phyloP scores from a whole-genome alignment of 305 asterid genomes.

The Solanum hybrid region DNA sequence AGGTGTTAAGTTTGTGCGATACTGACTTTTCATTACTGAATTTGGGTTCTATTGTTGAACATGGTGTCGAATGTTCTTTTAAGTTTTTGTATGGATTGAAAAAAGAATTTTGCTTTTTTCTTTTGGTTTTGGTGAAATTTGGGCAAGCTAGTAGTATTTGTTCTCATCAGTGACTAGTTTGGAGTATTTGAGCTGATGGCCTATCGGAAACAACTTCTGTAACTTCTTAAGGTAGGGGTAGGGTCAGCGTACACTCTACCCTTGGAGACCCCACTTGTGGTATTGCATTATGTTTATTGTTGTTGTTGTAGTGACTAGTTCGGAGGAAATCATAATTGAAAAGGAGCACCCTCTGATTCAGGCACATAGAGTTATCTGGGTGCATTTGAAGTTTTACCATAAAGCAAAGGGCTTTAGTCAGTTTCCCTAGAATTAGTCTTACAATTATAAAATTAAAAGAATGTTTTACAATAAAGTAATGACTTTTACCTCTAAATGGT shows the following conservation, averaged over 20 bases:
- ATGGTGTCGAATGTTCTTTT: background rate
- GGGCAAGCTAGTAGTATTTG: background rate
- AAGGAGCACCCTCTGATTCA: background rate
- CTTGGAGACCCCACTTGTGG: background rate
- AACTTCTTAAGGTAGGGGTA: background rate
- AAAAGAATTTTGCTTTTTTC: background rate
- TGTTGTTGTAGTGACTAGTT: background rate
- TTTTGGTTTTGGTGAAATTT: background rate
- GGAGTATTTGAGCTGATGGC: background rate
- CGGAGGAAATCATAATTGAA: background rate
- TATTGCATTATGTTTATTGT: background rate
- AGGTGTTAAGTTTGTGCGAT: background rate
- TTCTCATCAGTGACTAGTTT: background rate
- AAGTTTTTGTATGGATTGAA: background rate
- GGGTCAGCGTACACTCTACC: background rate
- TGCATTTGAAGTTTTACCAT: background rate
- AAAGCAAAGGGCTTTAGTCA: background rate
- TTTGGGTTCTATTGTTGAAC: background rate
- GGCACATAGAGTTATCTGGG: background rate
- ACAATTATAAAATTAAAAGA: background rate
- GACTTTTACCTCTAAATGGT: background rate
- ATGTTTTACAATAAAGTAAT: background rate
- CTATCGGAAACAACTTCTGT: background rate
- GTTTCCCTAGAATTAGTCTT: background rate
- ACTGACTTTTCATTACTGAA: background rate